Evolutionary conservation across 306 rosid species (phyloP).

Genomic region (Comarum palustre): DNA sequence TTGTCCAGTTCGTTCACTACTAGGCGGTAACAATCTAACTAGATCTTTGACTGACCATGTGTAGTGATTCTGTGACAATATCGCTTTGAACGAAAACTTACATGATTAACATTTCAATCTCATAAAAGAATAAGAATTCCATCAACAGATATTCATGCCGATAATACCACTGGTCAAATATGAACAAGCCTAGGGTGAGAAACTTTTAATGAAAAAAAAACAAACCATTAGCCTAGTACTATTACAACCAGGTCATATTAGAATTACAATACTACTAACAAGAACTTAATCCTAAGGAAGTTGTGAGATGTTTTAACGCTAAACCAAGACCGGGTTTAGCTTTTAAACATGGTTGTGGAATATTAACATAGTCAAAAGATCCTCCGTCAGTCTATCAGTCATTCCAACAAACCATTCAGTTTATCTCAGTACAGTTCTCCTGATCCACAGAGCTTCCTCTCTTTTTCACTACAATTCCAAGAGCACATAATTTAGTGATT

Average conservation of each 20-base stretch:
- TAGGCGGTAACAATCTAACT: neutral
- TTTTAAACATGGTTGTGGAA: neutral
- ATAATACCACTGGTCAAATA: conserved; percentile 1
- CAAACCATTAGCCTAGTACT: conserved; percentile 10
- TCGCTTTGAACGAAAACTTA: neutral
- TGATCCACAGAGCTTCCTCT: conserved; percentile 27
- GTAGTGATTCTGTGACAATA: neutral
- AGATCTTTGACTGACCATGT: neutral
- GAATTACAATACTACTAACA: neutral
- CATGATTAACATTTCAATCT: conserved; percentile 10
- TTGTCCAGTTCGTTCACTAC: conserved; percentile 7
- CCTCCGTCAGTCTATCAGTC: conserved; percentile 27
- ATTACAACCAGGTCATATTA: neutral
- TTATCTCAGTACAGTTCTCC: conserved; percentile 31
- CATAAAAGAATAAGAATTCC: neutral
- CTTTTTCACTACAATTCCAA: conserved; percentile 43
- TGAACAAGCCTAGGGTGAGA: conserved; percentile 10
- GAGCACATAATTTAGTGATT: conserved; percentile 7
- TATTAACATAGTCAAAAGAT: conserved; percentile 5
- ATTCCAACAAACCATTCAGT: conserved; percentile 21
- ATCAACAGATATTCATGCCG: conserved; percentile 1
- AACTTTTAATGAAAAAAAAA: neutral
- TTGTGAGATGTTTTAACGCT: neutral
- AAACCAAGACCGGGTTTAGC: neutral
- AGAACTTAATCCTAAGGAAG: conserved; percentile 7